Percentiles rank a stretch among this genome's conserved stretches.
Conservation (phyloP, 1,284 basidiomycete genomes). For the Sutorius eximius region DNA sequence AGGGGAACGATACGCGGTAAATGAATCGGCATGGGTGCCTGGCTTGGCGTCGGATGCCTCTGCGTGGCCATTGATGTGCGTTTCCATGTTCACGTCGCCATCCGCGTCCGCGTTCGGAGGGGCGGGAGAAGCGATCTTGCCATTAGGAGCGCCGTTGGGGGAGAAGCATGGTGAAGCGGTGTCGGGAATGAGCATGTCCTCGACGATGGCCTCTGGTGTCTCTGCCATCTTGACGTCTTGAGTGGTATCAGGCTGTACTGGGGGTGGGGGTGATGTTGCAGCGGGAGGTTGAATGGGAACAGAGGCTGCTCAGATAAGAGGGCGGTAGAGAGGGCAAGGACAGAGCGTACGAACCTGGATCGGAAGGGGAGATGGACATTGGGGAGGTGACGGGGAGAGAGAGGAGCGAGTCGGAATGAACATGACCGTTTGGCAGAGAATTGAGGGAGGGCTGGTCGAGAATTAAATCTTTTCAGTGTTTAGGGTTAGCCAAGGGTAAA, state of each 20-base stretch:
- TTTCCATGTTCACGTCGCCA: slow-evolving; percentile 53
- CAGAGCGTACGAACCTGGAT: slow-evolving; percentile 48
- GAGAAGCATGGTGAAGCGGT: slow-evolving; percentile 15
- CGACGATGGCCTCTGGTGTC: slow-evolving; percentile 24
- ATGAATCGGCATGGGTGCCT: slow-evolving; percentile 35
- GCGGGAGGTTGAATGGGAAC: slow-evolving; percentile 46
- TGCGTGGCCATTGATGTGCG: slow-evolving; percentile 39
- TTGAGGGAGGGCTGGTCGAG: slow-evolving; percentile 54
- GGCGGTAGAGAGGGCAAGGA: slow-evolving; percentile 15
- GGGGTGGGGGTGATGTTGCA: slow-evolving; percentile 50
- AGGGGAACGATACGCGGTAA: slow-evolving; percentile 42
- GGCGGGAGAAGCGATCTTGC: slow-evolving; percentile 24
- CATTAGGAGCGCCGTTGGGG: slow-evolving; percentile 12
- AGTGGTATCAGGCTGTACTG: slow-evolving; percentile 44
- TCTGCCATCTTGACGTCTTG: slow-evolving; percentile 56
- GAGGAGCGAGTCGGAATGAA: slow-evolving; percentile 49
- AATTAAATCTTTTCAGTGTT: slow-evolving; percentile 50
- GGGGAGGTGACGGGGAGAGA: slow-evolving; percentile 30
- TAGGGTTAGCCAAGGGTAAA: slow-evolving; percentile 49
- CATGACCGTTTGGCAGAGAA: slow-evolving; percentile 61
- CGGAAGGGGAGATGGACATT: slow-evolving; percentile 46
- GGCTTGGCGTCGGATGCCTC: slow-evolving; percentile 19
- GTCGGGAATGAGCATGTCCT: slow-evolving; percentile 19
- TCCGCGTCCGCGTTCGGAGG: slow-evolving; percentile 24
- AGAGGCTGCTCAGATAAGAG: slow-evolving; percentile 41